Evolutionary conservation across 106 monocot species (phyloP), one percentile per base, ranked within the genome.

Genomic region (Phalaenopsis equestris): DNA sequence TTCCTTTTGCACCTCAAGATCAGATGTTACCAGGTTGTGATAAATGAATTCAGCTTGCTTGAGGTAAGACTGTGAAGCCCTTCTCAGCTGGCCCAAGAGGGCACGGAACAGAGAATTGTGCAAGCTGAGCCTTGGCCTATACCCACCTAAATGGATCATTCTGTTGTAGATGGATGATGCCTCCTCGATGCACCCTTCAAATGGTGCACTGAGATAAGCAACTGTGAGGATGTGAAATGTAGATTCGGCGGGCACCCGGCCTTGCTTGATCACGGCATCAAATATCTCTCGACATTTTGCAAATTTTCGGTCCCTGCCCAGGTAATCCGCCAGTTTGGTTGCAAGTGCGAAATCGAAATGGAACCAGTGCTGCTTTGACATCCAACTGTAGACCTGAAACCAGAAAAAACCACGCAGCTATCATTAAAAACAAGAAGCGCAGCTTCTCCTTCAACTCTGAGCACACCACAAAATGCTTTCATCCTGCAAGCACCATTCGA

Each of bases 341-440:
- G 89, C 87, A 12, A 97, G 84, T 16, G 93, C 84, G 5, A 97
- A 94, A 72, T 92, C 88, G 55, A 94, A 94, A 7, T 73, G 82
- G 82, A 85, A 97, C 92, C 93, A 90, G 23, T 83, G 86, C 84
- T 94, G 91, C 80, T 85, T 82, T 4, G 84, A 11, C 96, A 97
- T 97, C 96, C 96, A 97, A 39, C 79, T 87, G 58, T 94, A 94
- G 41, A 97, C 96, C 96, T 97, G 92, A 58, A 87, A 86, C 4
- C 73, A 76, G 18, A 56, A 15, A 81, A 15, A 81, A 56, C 18
- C 45, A 72, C 64, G 4, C 2, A 65, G 24, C 23, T 52, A 52
- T 52, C 12, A 52, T 14, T 52, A 52, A n/a, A 70, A 39, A 14
- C 14, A 70, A 70, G 70, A 14, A 14, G 24, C n/a, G 24, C 10